Conservation (phyloP, 257 asterid species). For the Gentiana dahurica region DNA sequence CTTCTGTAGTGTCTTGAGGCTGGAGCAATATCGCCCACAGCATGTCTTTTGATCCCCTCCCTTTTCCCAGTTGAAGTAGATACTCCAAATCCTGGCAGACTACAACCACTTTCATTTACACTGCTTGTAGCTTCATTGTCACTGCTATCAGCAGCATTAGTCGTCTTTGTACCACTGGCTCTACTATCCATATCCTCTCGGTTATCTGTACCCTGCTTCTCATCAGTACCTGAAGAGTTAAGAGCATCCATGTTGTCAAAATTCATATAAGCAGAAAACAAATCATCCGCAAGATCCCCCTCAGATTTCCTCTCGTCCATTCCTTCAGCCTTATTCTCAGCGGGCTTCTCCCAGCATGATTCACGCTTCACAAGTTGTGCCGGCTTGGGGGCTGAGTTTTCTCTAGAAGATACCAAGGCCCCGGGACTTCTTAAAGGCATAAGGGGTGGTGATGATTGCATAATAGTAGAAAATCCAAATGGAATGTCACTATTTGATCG, state of each 20-base stretch:
- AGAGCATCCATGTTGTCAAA: slow-evolving; percentile 50
- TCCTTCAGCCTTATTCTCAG: slow-evolving; percentile 52
- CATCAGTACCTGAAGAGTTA: slow-evolving; percentile 66
- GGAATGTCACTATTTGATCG: slow-evolving; percentile 66
- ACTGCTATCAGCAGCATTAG: slow-evolving; percentile 41
- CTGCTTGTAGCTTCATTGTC: slow-evolving; percentile 64
- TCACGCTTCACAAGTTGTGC: slow-evolving; percentile 64
- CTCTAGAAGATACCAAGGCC: slow-evolving; percentile 23
- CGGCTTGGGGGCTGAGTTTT: slow-evolving; percentile 37
- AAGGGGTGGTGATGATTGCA: slow-evolving; percentile 49
- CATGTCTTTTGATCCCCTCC: slow-evolving; percentile 66
- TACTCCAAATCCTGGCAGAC: slow-evolving; percentile 2
- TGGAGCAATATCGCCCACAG: slow-evolving; percentile 67
- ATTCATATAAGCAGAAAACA: slow-evolving; percentile 47
- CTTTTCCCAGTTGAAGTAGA: slow-evolving; percentile 35
- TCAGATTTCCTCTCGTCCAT: slow-evolving; percentile 56
- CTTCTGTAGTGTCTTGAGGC: slow-evolving; percentile 78
- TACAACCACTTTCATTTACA: slow-evolving; percentile 46
- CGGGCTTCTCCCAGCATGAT: slow-evolving; percentile 49
- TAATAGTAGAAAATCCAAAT: slow-evolving; percentile 35
- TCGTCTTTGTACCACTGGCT: slow-evolving; percentile 52
- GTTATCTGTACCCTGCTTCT: slow-evolving; percentile 62
- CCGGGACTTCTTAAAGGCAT: slow-evolving; percentile 51
- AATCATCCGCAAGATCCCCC: slow-evolving; percentile 51
- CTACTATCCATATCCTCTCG: slow-evolving; percentile 73